Percentiles rank a stretch among this genome's conserved stretches.
phyloP scores from a whole-genome alignment of 306 rosid genomes.

The Rosa lucieae region DNA sequence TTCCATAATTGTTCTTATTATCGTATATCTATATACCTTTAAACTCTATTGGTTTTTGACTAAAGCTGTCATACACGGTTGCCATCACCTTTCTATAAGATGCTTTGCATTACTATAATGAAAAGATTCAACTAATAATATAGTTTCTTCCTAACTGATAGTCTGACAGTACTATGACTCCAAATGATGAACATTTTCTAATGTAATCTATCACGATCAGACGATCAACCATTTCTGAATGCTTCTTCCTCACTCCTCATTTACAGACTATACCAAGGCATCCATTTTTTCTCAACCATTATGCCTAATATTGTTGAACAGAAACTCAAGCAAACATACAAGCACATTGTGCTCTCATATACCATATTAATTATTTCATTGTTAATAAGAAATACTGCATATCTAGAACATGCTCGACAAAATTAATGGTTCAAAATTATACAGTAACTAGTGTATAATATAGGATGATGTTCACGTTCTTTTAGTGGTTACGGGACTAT shows the following conservation, averaged over 20 bases:
- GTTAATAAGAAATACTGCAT: background rate
- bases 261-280: background rate
- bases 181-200: background rate
- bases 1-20: background rate
- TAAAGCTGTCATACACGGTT: background rate
- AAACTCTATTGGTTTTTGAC: conserved; percentile 17
- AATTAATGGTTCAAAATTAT: background rate
- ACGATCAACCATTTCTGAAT: conserved; percentile 9
- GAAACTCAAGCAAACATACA: conserved; percentile 9
- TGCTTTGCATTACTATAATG: background rate
- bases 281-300: conserved; percentile 49
- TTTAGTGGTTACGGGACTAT: background rate
- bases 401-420: background rate
- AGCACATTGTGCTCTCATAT: background rate
- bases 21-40: background rate
- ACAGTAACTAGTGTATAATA: background rate
- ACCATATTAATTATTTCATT: background rate
- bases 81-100: conserved; percentile 6
- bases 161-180: conserved; percentile 13
- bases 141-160: conserved; percentile 26
- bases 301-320: conserved; percentile 30
- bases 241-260: conserved; percentile 24
- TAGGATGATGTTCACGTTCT: background rate
- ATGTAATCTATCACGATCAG: conserved; percentile 1
- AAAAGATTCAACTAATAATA: background rate